Percentiles rank a stretch among this genome's conserved stretches.
Conservation (phyloP, 208 protist species). For the Crithidia fasciculata region DNA sequence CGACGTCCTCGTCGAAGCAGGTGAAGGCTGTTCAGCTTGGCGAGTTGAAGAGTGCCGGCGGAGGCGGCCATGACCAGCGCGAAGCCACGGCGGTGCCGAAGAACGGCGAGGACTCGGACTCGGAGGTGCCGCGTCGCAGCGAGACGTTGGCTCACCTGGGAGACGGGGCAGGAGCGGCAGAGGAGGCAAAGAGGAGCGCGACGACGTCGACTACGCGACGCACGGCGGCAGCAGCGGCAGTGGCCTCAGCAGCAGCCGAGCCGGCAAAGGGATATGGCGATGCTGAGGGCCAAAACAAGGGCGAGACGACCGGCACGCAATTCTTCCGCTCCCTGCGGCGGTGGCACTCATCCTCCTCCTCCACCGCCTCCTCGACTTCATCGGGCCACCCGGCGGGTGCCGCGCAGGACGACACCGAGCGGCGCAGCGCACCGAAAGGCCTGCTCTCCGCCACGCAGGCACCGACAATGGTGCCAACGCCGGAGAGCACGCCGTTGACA, state of each 20-base stretch:
- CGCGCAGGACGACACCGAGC: background rate
- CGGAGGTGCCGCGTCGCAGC: constrained; percentile 23
- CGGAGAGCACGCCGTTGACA: background rate
- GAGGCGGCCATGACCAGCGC: background rate
- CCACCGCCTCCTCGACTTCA: constrained; percentile 6
- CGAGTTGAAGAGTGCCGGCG: constrained; percentile 5
- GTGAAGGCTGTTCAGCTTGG: background rate
- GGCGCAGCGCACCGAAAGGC: background rate
- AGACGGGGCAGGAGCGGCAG: background rate
- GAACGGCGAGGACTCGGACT: constrained; percentile 4
- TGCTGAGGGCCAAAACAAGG: background rate
- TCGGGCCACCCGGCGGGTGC: background rate
- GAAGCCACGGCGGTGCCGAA: background rate
- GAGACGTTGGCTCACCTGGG: background rate
- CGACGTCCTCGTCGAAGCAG: background rate
- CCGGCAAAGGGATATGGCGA: background rate
- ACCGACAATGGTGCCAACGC: background rate
- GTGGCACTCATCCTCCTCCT: constrained; percentile 26
- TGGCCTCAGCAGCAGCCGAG: background rate
- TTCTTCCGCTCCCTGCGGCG: constrained; percentile 20
- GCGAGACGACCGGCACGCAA: background rate
- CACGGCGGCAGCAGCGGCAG: background rate
- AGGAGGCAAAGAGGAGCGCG: background rate
- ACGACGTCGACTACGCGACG: background rate
- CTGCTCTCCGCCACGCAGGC: constrained; percentile 4